phyloP scores from a whole-genome alignment of 371 early-diverging fungal species.

The Syncephalastrum monosporum region DNA sequence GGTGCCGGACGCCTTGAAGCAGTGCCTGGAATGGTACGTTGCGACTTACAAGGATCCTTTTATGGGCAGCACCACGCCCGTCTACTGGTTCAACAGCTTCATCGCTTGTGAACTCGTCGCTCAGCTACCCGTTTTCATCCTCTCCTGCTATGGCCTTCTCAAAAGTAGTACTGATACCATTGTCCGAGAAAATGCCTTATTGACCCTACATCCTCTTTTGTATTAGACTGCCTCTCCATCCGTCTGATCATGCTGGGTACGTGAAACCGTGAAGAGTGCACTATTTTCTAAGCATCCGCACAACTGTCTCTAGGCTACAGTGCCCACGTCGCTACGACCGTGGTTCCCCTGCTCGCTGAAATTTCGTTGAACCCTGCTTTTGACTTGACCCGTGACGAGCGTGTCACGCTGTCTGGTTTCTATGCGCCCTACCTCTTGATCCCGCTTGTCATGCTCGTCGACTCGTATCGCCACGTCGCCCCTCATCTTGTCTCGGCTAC shows the following conservation, averaged over 20 bases:
- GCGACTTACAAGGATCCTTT: slow-evolving; percentile 57
- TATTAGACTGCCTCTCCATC: slow-evolving; percentile 25
- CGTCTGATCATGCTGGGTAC: slow-evolving; percentile 47
- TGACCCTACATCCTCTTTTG: neutral
- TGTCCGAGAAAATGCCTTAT: slow-evolving; percentile 1
- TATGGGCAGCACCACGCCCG: slow-evolving; percentile 34
- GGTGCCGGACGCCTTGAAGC: slow-evolving; percentile 38
- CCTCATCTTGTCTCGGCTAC: neutral
- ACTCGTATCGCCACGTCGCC: slow-evolving; percentile 36
- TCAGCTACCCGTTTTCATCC: slow-evolving; percentile 72
- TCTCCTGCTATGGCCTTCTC: slow-evolving; percentile 49
- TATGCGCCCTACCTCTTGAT: slow-evolving; percentile 62
- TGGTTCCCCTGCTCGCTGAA: slow-evolving; percentile 50
- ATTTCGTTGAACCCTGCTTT: slow-evolving; percentile 38
- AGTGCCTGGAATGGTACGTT: slow-evolving; percentile 35
- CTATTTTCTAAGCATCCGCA: neutral
- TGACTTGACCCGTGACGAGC: slow-evolving; percentile 32
- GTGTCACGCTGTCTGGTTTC: slow-evolving; percentile 36
- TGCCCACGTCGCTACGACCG: slow-evolving; percentile 63
- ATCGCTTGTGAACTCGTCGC: slow-evolving; percentile 52
- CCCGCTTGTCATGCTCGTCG: slow-evolving; percentile 49
- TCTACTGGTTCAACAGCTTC: slow-evolving; percentile 59
- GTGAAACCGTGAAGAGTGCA: neutral
- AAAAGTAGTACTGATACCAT: slow-evolving; percentile 27
- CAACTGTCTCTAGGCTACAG: slow-evolving; percentile 49